A percentile compares a stretch with the other conserved stretches of the same genome.
Evolutionary conservation across 257 asterid species (phyloP).

Genomic region (Galeopsis tetrahit): DNA sequence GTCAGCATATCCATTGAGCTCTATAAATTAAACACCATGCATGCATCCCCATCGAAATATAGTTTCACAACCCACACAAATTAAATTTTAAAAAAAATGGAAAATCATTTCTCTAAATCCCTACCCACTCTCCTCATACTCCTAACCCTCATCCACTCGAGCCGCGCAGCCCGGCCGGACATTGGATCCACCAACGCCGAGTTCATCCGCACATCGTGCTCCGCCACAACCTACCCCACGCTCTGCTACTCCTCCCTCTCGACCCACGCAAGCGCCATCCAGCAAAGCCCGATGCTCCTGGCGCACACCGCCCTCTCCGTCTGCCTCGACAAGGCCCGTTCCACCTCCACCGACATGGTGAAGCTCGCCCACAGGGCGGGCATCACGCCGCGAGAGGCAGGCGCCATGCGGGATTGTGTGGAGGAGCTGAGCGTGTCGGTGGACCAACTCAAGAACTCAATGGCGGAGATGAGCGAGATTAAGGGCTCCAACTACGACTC

Average conservation of each 20-base stretch:
- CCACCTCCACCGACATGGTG: slow-evolving; percentile 51
- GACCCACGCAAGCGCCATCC: slow-evolving; percentile 49
- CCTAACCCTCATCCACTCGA: slow-evolving; percentile 16
- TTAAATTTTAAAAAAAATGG: slow-evolving; percentile 50
- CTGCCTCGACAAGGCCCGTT: slow-evolving; percentile 43
- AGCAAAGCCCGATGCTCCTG: slow-evolving; percentile 53
- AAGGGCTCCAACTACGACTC: slow-evolving; percentile 43
- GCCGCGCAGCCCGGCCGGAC: slow-evolving; percentile 33
- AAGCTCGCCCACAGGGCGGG: slow-evolving; percentile 44
- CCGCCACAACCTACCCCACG: slow-evolving; percentile 63
- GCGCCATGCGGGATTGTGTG: slow-evolving; percentile 70
- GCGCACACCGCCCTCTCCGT: slow-evolving; percentile 66
- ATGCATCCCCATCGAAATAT: background rate
- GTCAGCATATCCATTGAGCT: no score
- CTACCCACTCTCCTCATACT: slow-evolving; percentile 29
- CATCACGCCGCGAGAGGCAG: slow-evolving; percentile 54
- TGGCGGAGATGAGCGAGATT: slow-evolving; percentile 53
- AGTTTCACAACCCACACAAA: background rate
- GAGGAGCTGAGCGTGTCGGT: slow-evolving; percentile 67
- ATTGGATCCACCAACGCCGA: slow-evolving; percentile 39
- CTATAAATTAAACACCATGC: background rate
- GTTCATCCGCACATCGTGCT: slow-evolving; percentile 66
- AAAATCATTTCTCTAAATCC: slow-evolving; percentile 26
- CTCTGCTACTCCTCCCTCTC: slow-evolving; percentile 73
- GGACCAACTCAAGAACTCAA: slow-evolving; percentile 42